Base-by-base conservation (phyloP, 2,329 filamentous ascomycete genomes). In the Exophiala sideris region DNA sequence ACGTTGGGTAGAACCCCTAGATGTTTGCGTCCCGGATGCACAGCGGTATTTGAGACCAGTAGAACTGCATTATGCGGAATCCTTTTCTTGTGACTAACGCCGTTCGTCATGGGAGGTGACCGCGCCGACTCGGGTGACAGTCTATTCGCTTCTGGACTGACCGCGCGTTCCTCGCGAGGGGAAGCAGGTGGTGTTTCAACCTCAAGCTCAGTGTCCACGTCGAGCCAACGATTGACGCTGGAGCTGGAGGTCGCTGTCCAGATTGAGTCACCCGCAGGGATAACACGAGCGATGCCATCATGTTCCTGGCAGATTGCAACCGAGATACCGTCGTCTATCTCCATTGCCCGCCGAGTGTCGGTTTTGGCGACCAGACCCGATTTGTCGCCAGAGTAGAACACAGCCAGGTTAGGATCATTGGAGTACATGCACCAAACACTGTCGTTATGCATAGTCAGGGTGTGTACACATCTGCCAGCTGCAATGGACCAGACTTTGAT, bases 401-500 rank as follows among this genome's bases (percentile, higher is more conserved):
- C 82, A 8, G 87, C 86, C 3, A 99, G 80, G 54, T 87, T 81
- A 0, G 91, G 91, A 64, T 95, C 84, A 50, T 92, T 86, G 0
- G 94, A 96, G 71, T 88, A 95, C 18, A 99, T 78, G 1, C 90
- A 95, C 94, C 94, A 99, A 18, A 99, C 89, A 68, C 91, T 96
- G 67, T 96, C 91, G 67, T 95, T 95, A 73, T 99, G 94, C 94
- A 99, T 99, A 50, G 91, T 96, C 64, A 99, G 81, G 0, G 94
- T 99, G 72, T 96, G 90, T 87, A 97, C 92, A 78, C 94, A 99
- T 63, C 94, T 82, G 51, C 94, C 94, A 18, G 91, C 92, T 9
- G 89, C 94, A 63, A 97, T 86, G 62, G 91, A 96, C 94, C 94
- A 99, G 54, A 97, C 84, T 75, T 99, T 99, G 75, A 99, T 87